Base-by-base conservation (phyloP, 805 yeast species). In the Candida xyloterini region DNA sequence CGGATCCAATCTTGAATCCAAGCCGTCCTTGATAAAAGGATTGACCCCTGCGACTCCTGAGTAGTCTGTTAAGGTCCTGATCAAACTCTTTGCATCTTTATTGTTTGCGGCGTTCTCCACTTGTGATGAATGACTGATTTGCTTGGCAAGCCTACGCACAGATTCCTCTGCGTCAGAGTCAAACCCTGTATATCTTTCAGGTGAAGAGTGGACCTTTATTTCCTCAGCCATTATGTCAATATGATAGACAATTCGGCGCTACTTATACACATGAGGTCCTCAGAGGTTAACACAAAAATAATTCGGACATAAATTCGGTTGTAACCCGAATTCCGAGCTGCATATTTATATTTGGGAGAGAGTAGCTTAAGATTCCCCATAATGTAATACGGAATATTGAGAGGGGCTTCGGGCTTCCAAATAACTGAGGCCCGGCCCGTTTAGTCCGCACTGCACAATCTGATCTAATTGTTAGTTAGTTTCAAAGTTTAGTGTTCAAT, bases 1-100 rank as follows among this genome's bases (percentile, higher is more conserved):
- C 1, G 87, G 87, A 52, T 80, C 75, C 47, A 80, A 63, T 23
- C 61, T 47, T 10, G 70, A 63, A 23, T 59, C 57, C 13, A 23
- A 7, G 4, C 25, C 25, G 7, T 23, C 25, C 7, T 23, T 23
- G 10, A 23, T 23, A 7, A 23, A 23, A 23, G 25, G 25, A 23
- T 23, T 23, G 10, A 23, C 25, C 3, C 25, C 25, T 10, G 5
- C 4, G 9, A 23, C n/a, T 9, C 25, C 25, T 4, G 25, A 5
- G n/a, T 23, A 23, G 10, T 23, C 7, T 9, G 25, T 23, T 11
- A 23, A 7, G n/a, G 25, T 23, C n/a, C 7, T 23, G 3, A 23
- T 23, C n/a, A 23, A 23, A 23, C 9, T 23, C 25, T 23, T 23
- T 3, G 25, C 25, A 23, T 23, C 25, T 11, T 23, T 5, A 23